Evolutionary conservation across 768 basidiomycete species (phyloP).

Genomic region (Chiua virens): DNA sequence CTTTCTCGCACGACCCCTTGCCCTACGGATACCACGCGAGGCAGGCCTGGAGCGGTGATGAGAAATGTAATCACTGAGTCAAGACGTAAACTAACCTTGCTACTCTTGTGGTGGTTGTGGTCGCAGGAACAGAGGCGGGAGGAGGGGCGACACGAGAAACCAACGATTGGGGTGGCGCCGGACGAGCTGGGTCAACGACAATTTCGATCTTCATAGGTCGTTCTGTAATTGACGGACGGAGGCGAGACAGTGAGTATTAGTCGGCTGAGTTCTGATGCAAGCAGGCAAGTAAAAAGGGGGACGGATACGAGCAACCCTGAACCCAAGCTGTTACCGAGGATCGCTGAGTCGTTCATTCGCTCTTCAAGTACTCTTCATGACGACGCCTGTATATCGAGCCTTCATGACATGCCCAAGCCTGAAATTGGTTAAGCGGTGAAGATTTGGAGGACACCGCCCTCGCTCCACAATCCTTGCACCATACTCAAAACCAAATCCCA

Average conservation of each 20-base stretch:
- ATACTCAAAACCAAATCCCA: constrained; percentile 31
- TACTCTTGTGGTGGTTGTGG: constrained; percentile 22
- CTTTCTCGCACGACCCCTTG: constrained; percentile 46
- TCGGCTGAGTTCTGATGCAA: constrained; percentile 35
- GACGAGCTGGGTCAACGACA: constrained; percentile 79
- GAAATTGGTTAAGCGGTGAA: constrained; percentile 37
- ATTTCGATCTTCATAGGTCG: constrained; percentile 99
- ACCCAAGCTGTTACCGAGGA: constrained; percentile 26
- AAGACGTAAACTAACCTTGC: constrained; percentile 34
- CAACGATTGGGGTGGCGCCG: constrained; percentile 62
- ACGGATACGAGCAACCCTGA: constrained; percentile 40
- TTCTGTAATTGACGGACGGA: constrained; percentile 55
- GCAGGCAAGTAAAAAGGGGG: constrained; percentile 41
- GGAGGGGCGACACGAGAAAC: constrained; percentile 84
- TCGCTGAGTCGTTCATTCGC: constrained; percentile 25
- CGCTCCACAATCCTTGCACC: constrained; percentile 35
- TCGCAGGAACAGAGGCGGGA: constrained; percentile 32
- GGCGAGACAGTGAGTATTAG: constrained; percentile 36
- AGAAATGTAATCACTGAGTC: neutral
- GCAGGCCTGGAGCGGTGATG: constrained; percentile 27
- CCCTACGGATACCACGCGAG: constrained; percentile 47
- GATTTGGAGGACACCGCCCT: constrained; percentile 28
- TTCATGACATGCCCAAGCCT: constrained; percentile 30
- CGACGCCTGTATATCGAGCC: constrained; percentile 20
- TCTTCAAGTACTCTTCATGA: constrained; percentile 22